Conservation (phyloP, 2,329 filamentous ascomycete species). For the Sphaerostilbella broomeana region DNA sequence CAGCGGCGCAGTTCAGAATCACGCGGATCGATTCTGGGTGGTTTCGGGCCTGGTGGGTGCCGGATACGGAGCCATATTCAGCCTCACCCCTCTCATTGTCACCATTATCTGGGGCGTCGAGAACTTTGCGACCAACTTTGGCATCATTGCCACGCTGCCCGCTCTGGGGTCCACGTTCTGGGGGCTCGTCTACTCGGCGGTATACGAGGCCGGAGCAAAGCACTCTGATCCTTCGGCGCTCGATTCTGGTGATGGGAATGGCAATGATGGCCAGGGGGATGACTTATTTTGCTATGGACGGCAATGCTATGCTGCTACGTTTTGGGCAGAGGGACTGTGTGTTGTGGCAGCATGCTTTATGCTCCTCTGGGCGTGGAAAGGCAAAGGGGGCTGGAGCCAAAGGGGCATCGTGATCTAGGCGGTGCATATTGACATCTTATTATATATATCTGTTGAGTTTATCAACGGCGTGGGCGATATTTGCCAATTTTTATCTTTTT, state of each 20-base stretch:
- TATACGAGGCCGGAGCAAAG: slow-evolving; percentile 64
- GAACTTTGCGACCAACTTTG: slow-evolving; percentile 98
- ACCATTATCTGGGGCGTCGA: slow-evolving; percentile 98
- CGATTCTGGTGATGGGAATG: slow-evolving; percentile 19
- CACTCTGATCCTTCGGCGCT: slow-evolving; percentile 24
- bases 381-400: slow-evolving; percentile 65
- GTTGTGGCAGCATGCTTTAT: slow-evolving; percentile 70
- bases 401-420: slow-evolving; percentile 61
- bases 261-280: slow-evolving; percentile 28
- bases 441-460: background rate
- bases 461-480: no score
- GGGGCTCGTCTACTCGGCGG: slow-evolving; percentile 79
- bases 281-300: slow-evolving; percentile 71
- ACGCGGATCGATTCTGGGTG: slow-evolving; percentile 74
- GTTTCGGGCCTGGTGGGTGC: slow-evolving; percentile 80
- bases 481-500: background rate
- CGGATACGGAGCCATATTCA: slow-evolving; percentile 90
- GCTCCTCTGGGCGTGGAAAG: slow-evolving; percentile 77
- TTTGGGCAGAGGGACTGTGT: slow-evolving; percentile 78
- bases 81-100: slow-evolving; percentile 82
- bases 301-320: slow-evolving; percentile 72
- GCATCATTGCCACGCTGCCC: slow-evolving; percentile 86
- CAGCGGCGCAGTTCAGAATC: slow-evolving; percentile 65
- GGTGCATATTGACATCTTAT: background rate
- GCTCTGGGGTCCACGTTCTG: slow-evolving; percentile 83